phyloP scores from a whole-genome alignment of 352 stramenopile species.

The Phytophthora fragariaefolia region DNA sequence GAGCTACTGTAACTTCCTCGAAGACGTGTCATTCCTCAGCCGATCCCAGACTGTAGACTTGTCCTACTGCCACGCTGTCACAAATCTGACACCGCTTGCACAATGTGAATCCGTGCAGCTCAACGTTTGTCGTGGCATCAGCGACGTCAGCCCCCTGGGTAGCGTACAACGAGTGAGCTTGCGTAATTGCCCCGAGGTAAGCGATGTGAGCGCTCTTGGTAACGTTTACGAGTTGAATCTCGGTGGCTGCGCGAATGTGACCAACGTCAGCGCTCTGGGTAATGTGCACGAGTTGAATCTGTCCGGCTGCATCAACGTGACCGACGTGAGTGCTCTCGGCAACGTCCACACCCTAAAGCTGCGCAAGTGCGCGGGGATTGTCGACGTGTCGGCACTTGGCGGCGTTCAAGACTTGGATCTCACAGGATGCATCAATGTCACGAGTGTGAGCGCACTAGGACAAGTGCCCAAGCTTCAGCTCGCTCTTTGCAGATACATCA shows the following conservation, averaged over 20 bases:
- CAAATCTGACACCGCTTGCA: conserved; percentile 51
- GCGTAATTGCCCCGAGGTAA: conserved; percentile 63
- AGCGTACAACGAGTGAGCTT: conserved; percentile 56
- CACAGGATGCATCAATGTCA: conserved; percentile 61
- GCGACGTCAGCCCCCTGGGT: conserved; percentile 51
- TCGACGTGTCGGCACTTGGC: conserved; percentile 47
- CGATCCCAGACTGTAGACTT: conserved; percentile 55
- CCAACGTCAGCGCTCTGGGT: conserved; percentile 49
- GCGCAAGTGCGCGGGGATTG: conserved; percentile 50
- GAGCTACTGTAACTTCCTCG: conserved; percentile 71
- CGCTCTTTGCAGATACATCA: conserved; percentile 56
- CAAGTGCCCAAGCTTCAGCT: conserved; percentile 61
- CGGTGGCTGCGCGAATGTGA: conserved; percentile 53
- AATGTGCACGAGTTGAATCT: conserved; percentile 56
- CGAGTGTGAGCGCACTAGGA: conserved; percentile 54
- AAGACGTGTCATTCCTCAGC: conserved; percentile 53
- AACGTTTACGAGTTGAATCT: conserved; percentile 66
- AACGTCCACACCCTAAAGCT: conserved; percentile 57
- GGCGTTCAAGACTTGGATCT: conserved; percentile 61
- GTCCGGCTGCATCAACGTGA: conserved; percentile 66
- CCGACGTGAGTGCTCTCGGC: conserved; percentile 56
- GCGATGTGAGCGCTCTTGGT: conserved; percentile 50
- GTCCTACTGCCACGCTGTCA: conserved; percentile 72
- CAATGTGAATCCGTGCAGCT: conserved; percentile 60
- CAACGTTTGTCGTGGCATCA: conserved; percentile 65